Conservation (phyloP, 768 basidiomycete species). For the Tremella yokohamensis region DNA sequence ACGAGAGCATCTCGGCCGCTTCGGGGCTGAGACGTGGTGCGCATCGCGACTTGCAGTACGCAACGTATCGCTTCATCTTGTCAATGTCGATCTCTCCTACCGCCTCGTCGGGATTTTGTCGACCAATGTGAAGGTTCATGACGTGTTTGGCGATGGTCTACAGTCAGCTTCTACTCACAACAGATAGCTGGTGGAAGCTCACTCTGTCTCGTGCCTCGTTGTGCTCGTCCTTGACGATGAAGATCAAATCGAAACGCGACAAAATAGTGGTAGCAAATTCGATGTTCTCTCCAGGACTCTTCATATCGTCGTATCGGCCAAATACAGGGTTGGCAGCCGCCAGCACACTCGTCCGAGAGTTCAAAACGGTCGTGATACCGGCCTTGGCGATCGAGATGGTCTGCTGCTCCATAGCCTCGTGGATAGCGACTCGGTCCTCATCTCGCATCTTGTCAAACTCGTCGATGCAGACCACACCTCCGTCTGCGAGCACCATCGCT, state of each 20-base stretch:
- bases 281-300: slow-evolving; percentile 51
- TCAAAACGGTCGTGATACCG: slow-evolving; percentile 94
- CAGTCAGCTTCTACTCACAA: slow-evolving; percentile 3
- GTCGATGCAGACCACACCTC: slow-evolving; percentile 97
- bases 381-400: slow-evolving; percentile 85
- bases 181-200: slow-evolving; percentile 31
- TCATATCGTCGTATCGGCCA: slow-evolving; percentile 93
- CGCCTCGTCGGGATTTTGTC: slow-evolving; percentile 70
- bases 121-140: slow-evolving; percentile 98
- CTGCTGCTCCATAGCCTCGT: slow-evolving; percentile 99
- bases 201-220: slow-evolving; percentile 89
- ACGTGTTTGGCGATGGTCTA: slow-evolving; percentile 95
- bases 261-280: slow-evolving; percentile 78
- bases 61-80: slow-evolving; percentile 95
- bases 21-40: slow-evolving; percentile 90
- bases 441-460: slow-evolving; percentile 99
- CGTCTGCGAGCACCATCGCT: slow-evolving; percentile 98
- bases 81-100: slow-evolving; percentile 90
- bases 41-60: slow-evolving; percentile 66
- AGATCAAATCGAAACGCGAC: slow-evolving; percentile 99
- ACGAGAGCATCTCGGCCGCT: slow-evolving; percentile 92
- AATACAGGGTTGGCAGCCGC: slow-evolving; percentile 98
- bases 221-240: slow-evolving; percentile 97
- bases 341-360: slow-evolving; percentile 90
- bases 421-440: slow-evolving; percentile 96